Evolutionary conservation across 2,329 filamentous ascomycete genomes (phyloP).

Genomic region (Ceratocystis albifundus): DNA sequence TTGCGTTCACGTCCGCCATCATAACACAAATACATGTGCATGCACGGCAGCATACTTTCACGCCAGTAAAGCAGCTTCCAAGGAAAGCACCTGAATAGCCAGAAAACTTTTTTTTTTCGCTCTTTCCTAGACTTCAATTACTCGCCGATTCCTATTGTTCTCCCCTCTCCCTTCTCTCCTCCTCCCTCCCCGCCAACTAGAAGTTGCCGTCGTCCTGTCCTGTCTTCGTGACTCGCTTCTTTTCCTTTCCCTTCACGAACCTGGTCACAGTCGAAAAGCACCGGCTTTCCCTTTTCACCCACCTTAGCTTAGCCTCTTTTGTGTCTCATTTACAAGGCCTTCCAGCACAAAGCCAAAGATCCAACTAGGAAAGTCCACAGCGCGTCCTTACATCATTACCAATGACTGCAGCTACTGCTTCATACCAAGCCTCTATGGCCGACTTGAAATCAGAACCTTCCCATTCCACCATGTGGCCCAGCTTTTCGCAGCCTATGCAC

Average conservation of each 20-base stretch:
- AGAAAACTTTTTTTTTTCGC: neutral
- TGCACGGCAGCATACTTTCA: neutral
- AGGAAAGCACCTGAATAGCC: neutral
- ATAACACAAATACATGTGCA: neutral
- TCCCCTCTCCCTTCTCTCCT: no score
- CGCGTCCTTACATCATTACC: neutral
- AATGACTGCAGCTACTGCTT: slow-evolving; percentile 22
- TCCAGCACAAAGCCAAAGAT: neutral
- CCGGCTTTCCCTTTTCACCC: neutral
- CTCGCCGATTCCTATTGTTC: slow-evolving; percentile 17
- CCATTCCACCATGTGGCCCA: slow-evolving; percentile 48
- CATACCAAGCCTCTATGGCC: slow-evolving; percentile 37
- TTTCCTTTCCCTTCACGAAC: neutral
- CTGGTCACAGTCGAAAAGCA: neutral
- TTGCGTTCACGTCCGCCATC: neutral
- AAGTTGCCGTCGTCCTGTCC: neutral
- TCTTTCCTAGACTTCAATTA: neutral
- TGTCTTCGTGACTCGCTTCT: neutral
- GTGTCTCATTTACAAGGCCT: neutral
- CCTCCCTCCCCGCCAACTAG: neutral
- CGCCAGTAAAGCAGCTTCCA: neutral
- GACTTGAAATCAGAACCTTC: slow-evolving; percentile 49
- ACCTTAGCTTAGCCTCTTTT: neutral
- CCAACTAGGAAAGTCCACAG: neutral
- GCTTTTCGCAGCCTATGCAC: slow-evolving; percentile 46